Evolutionary conservation across 2,329 filamentous ascomycete genomes (phyloP).

Genomic region (Penicillium sp.): DNA sequence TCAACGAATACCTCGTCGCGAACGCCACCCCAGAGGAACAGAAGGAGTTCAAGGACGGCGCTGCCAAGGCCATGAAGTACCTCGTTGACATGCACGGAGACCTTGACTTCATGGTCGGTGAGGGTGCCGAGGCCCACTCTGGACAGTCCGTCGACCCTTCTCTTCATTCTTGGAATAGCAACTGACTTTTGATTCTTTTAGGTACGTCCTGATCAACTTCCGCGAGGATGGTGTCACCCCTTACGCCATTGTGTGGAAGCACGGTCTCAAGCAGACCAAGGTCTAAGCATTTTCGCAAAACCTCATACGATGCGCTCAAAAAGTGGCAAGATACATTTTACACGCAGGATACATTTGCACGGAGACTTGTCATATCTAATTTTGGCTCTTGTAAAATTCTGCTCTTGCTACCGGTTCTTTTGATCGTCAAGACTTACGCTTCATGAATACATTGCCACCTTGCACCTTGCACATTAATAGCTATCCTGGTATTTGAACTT

Average conservation of each 20-base stretch:
- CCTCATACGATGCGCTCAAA: slow-evolving; percentile 25
- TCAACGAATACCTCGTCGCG: slow-evolving; percentile 59
- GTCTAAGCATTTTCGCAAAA: slow-evolving; percentile 61
- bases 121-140: slow-evolving; percentile 39
- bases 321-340: slow-evolving; percentile 17
- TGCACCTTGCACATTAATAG: neutral
- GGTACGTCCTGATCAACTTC: slow-evolving; percentile 93
- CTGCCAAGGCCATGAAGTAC: slow-evolving; percentile 76
- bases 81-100: slow-evolving; percentile 90
- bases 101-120: slow-evolving; percentile 91
- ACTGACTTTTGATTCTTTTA: slow-evolving; percentile 35
- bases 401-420: slow-evolving; percentile 30
- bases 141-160: neutral
- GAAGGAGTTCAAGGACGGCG: slow-evolving; percentile 63
- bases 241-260: slow-evolving; percentile 91
- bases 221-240: slow-evolving; percentile 93
- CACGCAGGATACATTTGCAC: slow-evolving; percentile 17
- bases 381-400: slow-evolving; percentile 23
- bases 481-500: neutral
- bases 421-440: slow-evolving; percentile 37
- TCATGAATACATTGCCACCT: slow-evolving; percentile 38
- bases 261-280: slow-evolving; percentile 87
- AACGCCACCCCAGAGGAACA: slow-evolving; percentile 59
- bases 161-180: neutral
- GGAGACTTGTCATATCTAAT: slow-evolving; percentile 22